Conservation (phyloP, 306 rosid genomes). For the Acacia crassicarpa region DNA sequence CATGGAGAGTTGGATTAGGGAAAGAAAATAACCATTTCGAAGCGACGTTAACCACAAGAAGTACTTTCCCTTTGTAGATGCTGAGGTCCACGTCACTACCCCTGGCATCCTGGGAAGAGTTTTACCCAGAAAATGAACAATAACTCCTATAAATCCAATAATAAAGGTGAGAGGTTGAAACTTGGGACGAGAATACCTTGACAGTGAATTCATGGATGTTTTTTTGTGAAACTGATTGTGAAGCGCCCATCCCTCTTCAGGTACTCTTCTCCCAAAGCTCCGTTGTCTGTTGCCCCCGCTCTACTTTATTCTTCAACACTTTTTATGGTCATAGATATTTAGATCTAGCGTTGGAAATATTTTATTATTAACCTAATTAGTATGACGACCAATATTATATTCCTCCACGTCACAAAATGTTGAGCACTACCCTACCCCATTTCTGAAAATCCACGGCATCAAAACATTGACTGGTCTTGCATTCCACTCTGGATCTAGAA, state of each 20-base stretch:
- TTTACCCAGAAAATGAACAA: neutral
- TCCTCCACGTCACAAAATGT: constrained; percentile 1
- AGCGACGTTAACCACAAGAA: constrained; percentile 89
- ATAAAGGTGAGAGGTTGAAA: neutral
- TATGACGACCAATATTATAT: neutral
- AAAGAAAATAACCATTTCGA: constrained; percentile 74
- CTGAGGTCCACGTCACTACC: constrained; percentile 76
- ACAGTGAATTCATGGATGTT: constrained; percentile 83
- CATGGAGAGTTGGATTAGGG: neutral
- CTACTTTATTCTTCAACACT: neutral
- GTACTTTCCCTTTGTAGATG: constrained; percentile 72
- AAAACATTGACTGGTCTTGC: neutral
- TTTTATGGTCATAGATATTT: constrained; percentile 35
- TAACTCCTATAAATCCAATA: neutral
- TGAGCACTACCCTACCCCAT: neutral
- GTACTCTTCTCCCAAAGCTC: neutral
- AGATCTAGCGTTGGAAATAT: neutral
- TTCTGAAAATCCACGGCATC: neutral
- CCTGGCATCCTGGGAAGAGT: constrained; percentile 56
- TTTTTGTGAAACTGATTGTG: constrained; percentile 57
- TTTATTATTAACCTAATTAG: neutral
- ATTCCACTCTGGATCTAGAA: constrained; percentile 40
- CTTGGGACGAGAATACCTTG: constrained; percentile 49
- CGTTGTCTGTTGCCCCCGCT: neutral
- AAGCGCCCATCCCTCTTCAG: constrained; percentile 63